Evolutionary conservation across 139 green algal species (phyloP), one percentile per base, ranked within the genome.

Genomic region (Picochlorum sp.): DNA sequence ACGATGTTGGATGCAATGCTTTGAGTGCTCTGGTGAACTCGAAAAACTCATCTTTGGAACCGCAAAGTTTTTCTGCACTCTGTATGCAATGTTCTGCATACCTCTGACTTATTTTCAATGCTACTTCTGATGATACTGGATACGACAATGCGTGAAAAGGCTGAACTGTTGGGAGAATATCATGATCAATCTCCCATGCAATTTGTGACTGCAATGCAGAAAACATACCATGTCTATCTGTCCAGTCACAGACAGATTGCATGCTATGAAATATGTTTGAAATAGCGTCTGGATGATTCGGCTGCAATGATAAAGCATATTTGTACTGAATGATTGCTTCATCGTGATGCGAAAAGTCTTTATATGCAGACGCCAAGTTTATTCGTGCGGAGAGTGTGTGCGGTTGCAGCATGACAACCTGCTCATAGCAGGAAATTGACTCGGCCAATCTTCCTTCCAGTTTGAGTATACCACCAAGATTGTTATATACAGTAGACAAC

Each of bases 101-200:
- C 16, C 71, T 69, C 58, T 44, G 34, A 50, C 58, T 70, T 57
- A 92, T 87, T 18, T 71, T 61, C 21, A 87, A 70, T 4, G 82
- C 80, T 18, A 96, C 80, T 49, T 85, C 76, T 2, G 83, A 74
- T 20, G 63, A 34, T 67, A 96, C 86, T 20, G 90, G 85, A 69
- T 96, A 95, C 0, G 88, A 84, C 77, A 96, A 91, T 37, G 86
- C 88, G 63, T 96, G 90, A 79, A 96, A 96, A n/a, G 90, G 90
- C 76, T 96, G 90, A 68, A 86, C 90, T 24, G 62, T 70, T 1
- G 90, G 89, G 65, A 93, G 63, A 6, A 78, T 59, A 3, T 79
- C 79, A 1, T 44, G 63, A 3, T 69, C 65, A 20, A 96, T 62
- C 56, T 95, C 82, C 1, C 61, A 55, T 41, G 62, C 57, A n/a